A percentile compares a stretch with the other conserved stretches of the same genome.
These are phyloP conservation scores for Hanseniaspora hatyaiensis DNA, from an alignment of 805 yeast genomes.

Conservation along the genomic window DNA sequence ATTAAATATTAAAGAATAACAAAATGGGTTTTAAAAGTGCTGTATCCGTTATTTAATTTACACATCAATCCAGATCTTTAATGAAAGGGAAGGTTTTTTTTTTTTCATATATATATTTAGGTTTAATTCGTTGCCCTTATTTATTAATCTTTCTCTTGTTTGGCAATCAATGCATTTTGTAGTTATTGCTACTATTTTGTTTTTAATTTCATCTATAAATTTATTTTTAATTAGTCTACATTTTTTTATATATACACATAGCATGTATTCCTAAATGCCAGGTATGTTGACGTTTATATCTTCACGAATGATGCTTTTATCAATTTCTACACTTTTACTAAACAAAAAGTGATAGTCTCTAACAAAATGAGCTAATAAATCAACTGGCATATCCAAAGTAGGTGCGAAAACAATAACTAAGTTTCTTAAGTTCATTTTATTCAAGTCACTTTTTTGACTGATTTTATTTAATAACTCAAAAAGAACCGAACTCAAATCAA, in stretches of 20 bases:
- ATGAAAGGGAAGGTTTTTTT: no score
- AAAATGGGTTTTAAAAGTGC: no score
- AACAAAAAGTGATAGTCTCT: constrained; percentile 54
- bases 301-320: constrained; percentile 34
- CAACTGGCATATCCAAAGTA: constrained; percentile 57
- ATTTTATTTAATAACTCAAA: constrained; percentile 58
- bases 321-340: constrained; percentile 37
- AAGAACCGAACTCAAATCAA: constrained; percentile 50
- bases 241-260: neutral
- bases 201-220: neutral
- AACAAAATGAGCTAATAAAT: constrained; percentile 46
- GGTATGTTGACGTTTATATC: constrained; percentile 45
- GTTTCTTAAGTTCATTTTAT: constrained; percentile 78
- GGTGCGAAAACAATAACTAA: constrained; percentile 73
- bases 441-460: constrained; percentile 45
- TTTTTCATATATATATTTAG: no score
- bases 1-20: no score
- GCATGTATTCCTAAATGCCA: constrained; percentile 9
- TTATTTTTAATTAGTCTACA: neutral
- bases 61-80: no score
- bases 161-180: no score
- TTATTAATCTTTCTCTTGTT: no score
- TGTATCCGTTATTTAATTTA: no score
- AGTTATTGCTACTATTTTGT: no score
- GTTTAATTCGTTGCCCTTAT: no score